phyloP scores from a whole-genome alignment of 129 eudicot species.

The Deinandra increscens region DNA sequence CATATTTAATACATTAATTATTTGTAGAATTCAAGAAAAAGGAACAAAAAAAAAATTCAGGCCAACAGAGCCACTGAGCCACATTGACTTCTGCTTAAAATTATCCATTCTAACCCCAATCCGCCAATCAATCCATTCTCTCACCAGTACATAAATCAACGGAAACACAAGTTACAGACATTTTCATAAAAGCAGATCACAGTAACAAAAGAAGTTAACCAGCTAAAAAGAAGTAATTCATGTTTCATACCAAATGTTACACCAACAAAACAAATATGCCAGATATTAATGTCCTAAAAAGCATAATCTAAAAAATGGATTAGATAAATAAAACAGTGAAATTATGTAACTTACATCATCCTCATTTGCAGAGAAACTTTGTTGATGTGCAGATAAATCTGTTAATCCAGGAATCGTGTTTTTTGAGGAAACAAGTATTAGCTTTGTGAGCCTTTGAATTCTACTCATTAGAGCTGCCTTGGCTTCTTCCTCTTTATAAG shows the following conservation, averaged over 20 bases:
- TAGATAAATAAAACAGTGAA: neutral
- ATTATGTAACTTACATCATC: constrained; percentile 64
- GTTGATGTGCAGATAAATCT: constrained; percentile 55
- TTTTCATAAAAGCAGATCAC: neutral
- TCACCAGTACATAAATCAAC: neutral
- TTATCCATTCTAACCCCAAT: neutral
- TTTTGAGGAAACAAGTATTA: constrained; percentile 94
- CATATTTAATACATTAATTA: neutral
- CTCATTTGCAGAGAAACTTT: constrained; percentile 52
- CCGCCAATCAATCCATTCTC: neutral
- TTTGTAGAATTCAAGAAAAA: neutral
- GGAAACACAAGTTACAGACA: neutral
- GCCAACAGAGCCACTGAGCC: neutral
- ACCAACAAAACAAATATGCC: neutral
- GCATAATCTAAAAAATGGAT: constrained; percentile 8
- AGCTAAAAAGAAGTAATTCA: neutral
- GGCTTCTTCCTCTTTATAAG: constrained; percentile 99
- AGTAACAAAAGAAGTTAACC: neutral
- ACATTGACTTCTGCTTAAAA: neutral
- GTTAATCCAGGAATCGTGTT: constrained; percentile 68
- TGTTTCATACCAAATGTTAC: neutral
- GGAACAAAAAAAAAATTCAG: neutral
- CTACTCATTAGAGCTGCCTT: constrained; percentile 99
- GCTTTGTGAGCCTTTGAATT: constrained; percentile 93
- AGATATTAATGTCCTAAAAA: constrained; percentile 4